Evolutionary conservation across 2,329 filamentous ascomycete genomes (phyloP), one percentile per base, ranked within the genome.

Genomic region (Lomentospora prolificans): DNA sequence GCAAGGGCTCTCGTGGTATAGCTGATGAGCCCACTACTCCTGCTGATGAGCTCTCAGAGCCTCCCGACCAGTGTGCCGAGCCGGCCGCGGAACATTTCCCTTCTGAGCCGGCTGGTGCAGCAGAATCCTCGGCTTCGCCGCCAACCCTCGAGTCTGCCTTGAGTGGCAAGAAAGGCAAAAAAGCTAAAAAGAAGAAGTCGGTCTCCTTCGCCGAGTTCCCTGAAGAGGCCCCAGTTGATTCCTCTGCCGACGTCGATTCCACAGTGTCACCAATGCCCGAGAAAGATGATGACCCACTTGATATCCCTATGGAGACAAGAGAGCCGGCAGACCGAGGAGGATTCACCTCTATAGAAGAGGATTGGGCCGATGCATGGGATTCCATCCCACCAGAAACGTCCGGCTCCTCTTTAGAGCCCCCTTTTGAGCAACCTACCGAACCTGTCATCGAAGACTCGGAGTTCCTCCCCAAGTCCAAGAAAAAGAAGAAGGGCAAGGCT

Each of bases 131-230:
- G 10, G n/a, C 55, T 53, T 19, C 56, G n/a, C 14, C 28, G 50
- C 51, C 51, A 3, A 59, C 63, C 30, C 61, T 62, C n/a, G 62
- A 65, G 50, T 53, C 57, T 7, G 57, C 62, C 3, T 25, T 55
- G 4, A 17, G 56, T 17, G 55, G 57, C 36, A 67, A 66, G 61
- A 69, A 66, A 58, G 62, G 58, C 54, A 68, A 68, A 55, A 70
- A 69, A 57, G 61, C 62, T 46, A 68, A 68, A 61, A 67, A 66
- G 58, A 65, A 68, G 58, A 60, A 63, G 54, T 62, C 63, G 10
- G 48, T 19, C 10, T 46, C 48, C 24, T 48, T 50, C 17, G 46
- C 53, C 22, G 41, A 55, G 17, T 24, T 33, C 24, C 41, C 56
- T 12, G 14, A 28, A n/a, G 46, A 46, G 10, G 12, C 41, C 19